Evolutionary conservation across 208 protist genomes (phyloP), one percentile per base, ranked within the genome.

Genomic region (Herpetomonas samuelpessoai): DNA sequence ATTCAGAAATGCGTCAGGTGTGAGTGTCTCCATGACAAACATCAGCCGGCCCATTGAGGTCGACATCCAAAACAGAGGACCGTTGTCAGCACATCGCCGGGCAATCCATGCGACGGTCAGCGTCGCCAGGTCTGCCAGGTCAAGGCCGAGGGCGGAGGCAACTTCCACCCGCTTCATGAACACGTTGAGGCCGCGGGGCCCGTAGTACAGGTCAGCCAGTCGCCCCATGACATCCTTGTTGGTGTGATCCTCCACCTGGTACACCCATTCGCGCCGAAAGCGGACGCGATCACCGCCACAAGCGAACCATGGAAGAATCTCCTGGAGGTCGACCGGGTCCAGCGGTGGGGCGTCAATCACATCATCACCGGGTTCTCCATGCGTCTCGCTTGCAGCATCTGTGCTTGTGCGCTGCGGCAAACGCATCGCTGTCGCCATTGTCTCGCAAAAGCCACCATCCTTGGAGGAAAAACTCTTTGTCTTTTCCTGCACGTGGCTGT

Each of bases 81-180:
- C 35, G 46, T 44, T 26, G 14, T 56, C 62, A 14, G 52, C 45
- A 6, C 65, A 68, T 31, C 61, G 46, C 12, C 62, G 65, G 7
- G 65, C 59, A 4, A 85, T 38, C 74, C 79, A 85, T 18, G 64
- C 61, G 12, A 85, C 21, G 0, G 56, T 73, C 31, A 85, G 39
- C 18, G 46, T 27, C 0, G 74, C 70, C 30, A 81, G n/a, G 45
- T 85, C 74, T 19, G 26, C 1, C 19, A 72, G 58, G 25, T 59
- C 46, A 24, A 67, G 69, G 18, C 79, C 79, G 12, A 85, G 49
- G 14, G 25, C 47, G 1, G 50, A 35, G 24, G 51, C 22, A 26
- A 47, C 51, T 9, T 26, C 25, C 19, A 65, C 50, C 2, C 35
- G 16, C 50, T 3, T 14, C 29, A 25, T n/a, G 46, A 56, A 57